Base-by-base conservation (phyloP, 2,329 filamentous ascomycete genomes). In the Stagonosporopsis chrysanthemi region DNA sequence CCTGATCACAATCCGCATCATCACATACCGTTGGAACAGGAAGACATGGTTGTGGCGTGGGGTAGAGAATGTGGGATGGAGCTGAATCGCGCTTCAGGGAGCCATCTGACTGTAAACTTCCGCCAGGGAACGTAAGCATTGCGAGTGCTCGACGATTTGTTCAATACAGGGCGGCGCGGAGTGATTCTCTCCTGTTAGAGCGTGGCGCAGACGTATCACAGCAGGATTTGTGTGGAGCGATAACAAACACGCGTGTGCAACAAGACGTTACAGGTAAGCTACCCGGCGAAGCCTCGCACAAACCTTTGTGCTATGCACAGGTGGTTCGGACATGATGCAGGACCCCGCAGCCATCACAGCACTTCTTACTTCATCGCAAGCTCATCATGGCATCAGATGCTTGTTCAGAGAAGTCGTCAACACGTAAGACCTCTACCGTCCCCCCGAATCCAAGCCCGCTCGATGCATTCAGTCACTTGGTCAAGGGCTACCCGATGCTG, bases 401-500 rank as follows among this genome's bases (percentile, higher is more conserved):
- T 11, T 39, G 36, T 22, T 39, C 36, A 22, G 36, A 39, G 17
- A 39, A 39, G 12, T 39, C 8, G 5, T 39, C 36, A 39, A 22
- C 8, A 17, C 17, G 19, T 1, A 22, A 19, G 8, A 3, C n/a
- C 9, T 39, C 36, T 19, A 22, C 2, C n/a, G 36, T 39, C n/a
- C 36, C 36, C 11, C n/a, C 36, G 4, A 39, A 39, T 39, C 36
- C 36, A 12, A 39, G 1, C 4, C 9, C 17, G 9, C n/a, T 22
- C 36, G 29, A 51, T 24, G 22, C 40, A n/a, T 44, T 43, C 12
- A 17, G n/a, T 22, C 22, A 38, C 17, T 33, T 51, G 8, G 24
- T 44, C 4, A 12, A 9, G 8, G 62, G 65, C 8, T 69, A 66
- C 22, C 62, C 63, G 0, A 56, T 38, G 15, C 38, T 66, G 0